Base-by-base conservation (phyloP, 2,329 filamentous ascomycete species). In the Blumeria graminis region DNA sequence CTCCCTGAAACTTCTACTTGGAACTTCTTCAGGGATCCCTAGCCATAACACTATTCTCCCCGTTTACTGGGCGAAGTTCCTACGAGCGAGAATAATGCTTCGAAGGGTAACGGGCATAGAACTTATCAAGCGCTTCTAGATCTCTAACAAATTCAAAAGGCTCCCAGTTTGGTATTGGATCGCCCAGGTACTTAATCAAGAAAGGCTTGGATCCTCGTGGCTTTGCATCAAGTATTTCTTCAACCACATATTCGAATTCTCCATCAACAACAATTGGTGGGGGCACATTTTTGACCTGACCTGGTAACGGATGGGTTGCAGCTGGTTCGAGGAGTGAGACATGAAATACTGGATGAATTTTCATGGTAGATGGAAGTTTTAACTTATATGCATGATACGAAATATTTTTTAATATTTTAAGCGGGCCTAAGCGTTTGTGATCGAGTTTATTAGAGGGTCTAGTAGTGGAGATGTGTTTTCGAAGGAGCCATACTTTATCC, bases 321-420 rank as follows among this genome's bases (percentile, higher is more conserved):
- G 5, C 13, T 48, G 16, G 43, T 22, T 48, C 16, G 5, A 57
- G 43, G 16, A 55, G 52, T n/a, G 56, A 56, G 18, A 57, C 55
- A 36, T 55, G 43, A 28, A 57, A 57, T 1, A 55, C 28, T 1
- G 43, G 53, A 45, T 57, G 33, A 5, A 57, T 55, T 18, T 43
- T 39, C 38, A 57, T 57, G 35, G n/a, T 43, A 14, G 13, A 33
- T 3, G 28, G 56, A n/a, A 57, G 35, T 1, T 39, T 8, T 6
- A 57, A 18, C 43, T 56, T n/a, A 35, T 57, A 57, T 28, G 55
- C 43, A 35, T 45, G 34, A 6, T 8, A n/a, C 34, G 28, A 22
- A 35, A 32, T 52, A 52, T 11, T 51, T 33, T 43, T 41, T 45
- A 33, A 36, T 7, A 57, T 53, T 45, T 45, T 50, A 14, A 51